A percentile compares a stretch with the other conserved stretches of the same genome.
These are phyloP conservation scores for Amphichorda felina DNA, from an alignment of 2,329 filamentous ascomycete species.

Conservation along the genomic window DNA sequence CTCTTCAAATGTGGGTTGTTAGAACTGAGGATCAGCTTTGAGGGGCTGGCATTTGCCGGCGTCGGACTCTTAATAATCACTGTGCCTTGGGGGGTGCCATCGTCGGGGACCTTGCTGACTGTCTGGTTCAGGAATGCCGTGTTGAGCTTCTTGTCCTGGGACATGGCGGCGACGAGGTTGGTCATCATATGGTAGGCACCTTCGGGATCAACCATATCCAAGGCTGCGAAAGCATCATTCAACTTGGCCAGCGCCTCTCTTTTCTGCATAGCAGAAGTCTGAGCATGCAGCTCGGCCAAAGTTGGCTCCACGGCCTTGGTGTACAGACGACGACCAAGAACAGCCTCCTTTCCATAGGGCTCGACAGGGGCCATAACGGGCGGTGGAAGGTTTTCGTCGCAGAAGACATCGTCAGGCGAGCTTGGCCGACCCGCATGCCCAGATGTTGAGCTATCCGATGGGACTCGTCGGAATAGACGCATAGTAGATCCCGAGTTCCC, in stretches of 20 bases:
- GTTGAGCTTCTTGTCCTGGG: constrained; percentile 55
- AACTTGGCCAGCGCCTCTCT: constrained; percentile 74
- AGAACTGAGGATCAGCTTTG: constrained; percentile 65
- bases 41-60: constrained; percentile 28
- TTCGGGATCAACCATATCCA: constrained; percentile 83
- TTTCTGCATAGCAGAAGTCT: constrained; percentile 55
- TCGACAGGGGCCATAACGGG: constrained; percentile 37
- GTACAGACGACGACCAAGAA: constrained; percentile 72
- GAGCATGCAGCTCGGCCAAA: constrained; percentile 77
- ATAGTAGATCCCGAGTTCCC: constrained; percentile 89
- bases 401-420: constrained; percentile 28
- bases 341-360: constrained; percentile 64
- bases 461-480: constrained; percentile 77
- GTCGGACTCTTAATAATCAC: constrained; percentile 43
- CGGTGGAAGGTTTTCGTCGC: constrained; percentile 55
- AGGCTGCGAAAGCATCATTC: constrained; percentile 71
- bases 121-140: constrained; percentile 30
- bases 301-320: constrained; percentile 71
- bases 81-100: constrained; percentile 39
- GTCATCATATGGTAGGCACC: constrained; percentile 79
- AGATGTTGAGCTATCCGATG: constrained; percentile 51
- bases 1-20: constrained; percentile 79
- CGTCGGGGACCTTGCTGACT: constrained; percentile 24
- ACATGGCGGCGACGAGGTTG: constrained; percentile 61
- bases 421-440: constrained; percentile 22